Conservation (phyloP, 805 yeast genomes). For the Metschnikowia kofuensis region DNA sequence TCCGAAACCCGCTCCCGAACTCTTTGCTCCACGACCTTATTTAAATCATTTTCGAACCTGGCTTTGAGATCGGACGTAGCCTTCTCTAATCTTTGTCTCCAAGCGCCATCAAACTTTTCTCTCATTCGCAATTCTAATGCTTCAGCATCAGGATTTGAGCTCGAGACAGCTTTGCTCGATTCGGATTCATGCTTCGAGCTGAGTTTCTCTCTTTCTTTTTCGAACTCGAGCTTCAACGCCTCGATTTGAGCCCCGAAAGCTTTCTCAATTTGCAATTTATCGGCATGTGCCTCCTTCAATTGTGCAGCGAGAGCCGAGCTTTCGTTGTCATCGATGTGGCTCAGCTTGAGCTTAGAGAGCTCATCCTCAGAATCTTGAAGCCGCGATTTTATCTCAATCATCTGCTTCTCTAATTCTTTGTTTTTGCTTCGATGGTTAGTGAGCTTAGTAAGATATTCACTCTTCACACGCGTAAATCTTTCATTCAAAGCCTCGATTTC, state of each 20-base stretch:
- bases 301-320: slow-evolving; percentile 11
- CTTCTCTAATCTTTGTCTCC: slow-evolving; percentile 19
- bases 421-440: slow-evolving; percentile 26
- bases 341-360: slow-evolving; percentile 1
- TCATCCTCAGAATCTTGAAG: slow-evolving; percentile 7
- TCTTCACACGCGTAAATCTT: slow-evolving; percentile 29
- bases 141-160: not conserved
- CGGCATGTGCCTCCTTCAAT: slow-evolving; percentile 5
- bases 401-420: slow-evolving; percentile 24
- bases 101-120: slow-evolving; percentile 26
- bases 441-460: slow-evolving; percentile 26
- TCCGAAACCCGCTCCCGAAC: slow-evolving; percentile 19
- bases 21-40: slow-evolving; percentile 7
- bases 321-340: slow-evolving; percentile 4
- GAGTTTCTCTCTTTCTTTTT: slow-evolving; percentile 23
- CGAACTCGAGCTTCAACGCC: slow-evolving; percentile 29
- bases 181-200: slow-evolving; percentile 17
- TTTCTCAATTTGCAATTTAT: slow-evolving; percentile 8
- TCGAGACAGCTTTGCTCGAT: slow-evolving; percentile 19
- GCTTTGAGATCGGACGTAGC: slow-evolving; percentile 21
- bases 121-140: slow-evolving; percentile 14
- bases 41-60: slow-evolving; percentile 36
- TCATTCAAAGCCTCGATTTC: slow-evolving; percentile 29
- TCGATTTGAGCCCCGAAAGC: slow-evolving; percentile 11
- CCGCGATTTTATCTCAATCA: slow-evolving; percentile 10